These are phyloP conservation scores for Hypoxylon sp. DNA, from an alignment of 2,329 filamentous ascomycete species.

Conservation along the genomic window DNA sequence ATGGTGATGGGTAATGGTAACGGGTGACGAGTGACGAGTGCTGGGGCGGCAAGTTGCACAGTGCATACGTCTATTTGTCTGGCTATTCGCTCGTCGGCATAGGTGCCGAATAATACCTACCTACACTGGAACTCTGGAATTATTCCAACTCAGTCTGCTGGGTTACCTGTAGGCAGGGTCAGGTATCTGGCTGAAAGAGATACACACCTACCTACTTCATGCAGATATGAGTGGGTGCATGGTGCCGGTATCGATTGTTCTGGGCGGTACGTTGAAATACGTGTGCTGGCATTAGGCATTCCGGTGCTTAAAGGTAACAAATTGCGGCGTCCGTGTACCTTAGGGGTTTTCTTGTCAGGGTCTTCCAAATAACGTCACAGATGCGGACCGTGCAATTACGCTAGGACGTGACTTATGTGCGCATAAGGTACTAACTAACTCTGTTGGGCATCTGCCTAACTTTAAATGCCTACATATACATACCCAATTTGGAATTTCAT, in stretches of 20 bases:
- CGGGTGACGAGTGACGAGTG: conserved; percentile 16
- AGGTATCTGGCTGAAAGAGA: conserved; percentile 13
- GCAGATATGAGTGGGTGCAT: conserved; percentile 4
- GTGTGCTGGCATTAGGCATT: conserved; percentile 10
- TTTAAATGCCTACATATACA: not conserved
- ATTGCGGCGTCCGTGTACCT: conserved; percentile 32
- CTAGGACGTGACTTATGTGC: conserved; percentile 8
- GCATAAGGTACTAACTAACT: conserved; percentile 7
- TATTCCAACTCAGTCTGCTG: conserved; percentile 17
- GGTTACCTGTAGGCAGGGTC: conserved; percentile 1
- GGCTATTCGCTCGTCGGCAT: conserved; percentile 34
- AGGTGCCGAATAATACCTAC: conserved; percentile 36
- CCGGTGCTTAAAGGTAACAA: conserved; percentile 15
- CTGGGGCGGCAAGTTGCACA: conserved; percentile 39
- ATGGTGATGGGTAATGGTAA: conserved; percentile 38
- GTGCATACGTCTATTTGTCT: conserved; percentile 34
- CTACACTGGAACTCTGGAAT: conserved; percentile 18
- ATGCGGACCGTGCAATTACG: conserved; percentile 30
- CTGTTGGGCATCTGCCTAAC: conserved; percentile 23
- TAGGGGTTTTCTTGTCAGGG: conserved; percentile 37
- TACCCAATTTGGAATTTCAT: conserved; percentile 19
- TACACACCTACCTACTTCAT: conserved; percentile 20
- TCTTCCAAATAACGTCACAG: conserved; percentile 38
- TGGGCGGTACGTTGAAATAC: conserved; percentile 25
- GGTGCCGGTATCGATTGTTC: conserved; percentile 22